Evolutionary conservation across 2,329 filamentous ascomycete species (phyloP).

Genomic region (Helotiales sp.): DNA sequence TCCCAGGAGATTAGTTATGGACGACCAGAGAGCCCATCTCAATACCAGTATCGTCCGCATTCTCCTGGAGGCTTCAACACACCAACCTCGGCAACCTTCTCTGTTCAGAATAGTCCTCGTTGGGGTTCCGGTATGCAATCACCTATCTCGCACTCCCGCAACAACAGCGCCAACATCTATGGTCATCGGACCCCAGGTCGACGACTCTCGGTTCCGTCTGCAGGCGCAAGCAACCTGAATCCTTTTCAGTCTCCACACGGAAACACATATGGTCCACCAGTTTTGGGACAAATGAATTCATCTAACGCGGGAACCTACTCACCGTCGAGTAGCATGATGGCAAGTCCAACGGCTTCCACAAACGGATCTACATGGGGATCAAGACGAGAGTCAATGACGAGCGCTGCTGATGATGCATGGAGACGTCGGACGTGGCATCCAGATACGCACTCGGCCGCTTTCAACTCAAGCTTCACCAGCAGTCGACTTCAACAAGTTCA

Average conservation of each 20-base stretch:
- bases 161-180: slow-evolving; percentile 66
- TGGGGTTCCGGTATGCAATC: slow-evolving; percentile 70
- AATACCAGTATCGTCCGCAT: slow-evolving; percentile 65
- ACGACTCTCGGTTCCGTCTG: slow-evolving; percentile 79
- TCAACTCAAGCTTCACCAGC: slow-evolving; percentile 55
- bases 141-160: slow-evolving; percentile 69
- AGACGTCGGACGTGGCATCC: slow-evolving; percentile 90
- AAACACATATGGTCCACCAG: slow-evolving; percentile 55
- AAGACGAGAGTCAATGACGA: slow-evolving; percentile 64
- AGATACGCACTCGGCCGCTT: slow-evolving; percentile 55
- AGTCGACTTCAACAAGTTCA: slow-evolving; percentile 75
- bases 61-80: slow-evolving; percentile 74
- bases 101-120: slow-evolving; percentile 74
- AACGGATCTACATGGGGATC: slow-evolving; percentile 55
- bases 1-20: slow-evolving; percentile 67
- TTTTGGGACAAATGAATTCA: slow-evolving; percentile 54
- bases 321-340: slow-evolving; percentile 58
- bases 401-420: slow-evolving; percentile 71
- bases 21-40: slow-evolving; percentile 53
- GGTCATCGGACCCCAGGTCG: slow-evolving; percentile 68
- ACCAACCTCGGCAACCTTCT: slow-evolving; percentile 81
- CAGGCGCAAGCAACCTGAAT: slow-evolving; percentile 62
- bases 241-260: slow-evolving; percentile 70
- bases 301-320: slow-evolving; percentile 56
- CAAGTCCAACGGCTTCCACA: slow-evolving; percentile 65